Conservation (phyloP, 306 rosid species). For the Casuarina equisetifolia region DNA sequence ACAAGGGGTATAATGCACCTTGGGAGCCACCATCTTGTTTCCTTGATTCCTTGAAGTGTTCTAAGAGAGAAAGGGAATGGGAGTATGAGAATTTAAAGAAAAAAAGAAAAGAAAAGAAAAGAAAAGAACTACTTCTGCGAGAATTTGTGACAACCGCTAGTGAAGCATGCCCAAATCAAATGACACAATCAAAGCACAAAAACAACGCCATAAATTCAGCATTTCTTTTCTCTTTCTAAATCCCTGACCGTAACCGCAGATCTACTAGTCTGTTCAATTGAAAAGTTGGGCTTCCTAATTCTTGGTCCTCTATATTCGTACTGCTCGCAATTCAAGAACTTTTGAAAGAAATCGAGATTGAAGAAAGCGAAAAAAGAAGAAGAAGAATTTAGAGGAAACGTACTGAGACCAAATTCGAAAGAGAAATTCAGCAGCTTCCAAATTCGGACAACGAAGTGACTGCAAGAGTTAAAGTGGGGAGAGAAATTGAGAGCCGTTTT, state of each 20-base stretch:
- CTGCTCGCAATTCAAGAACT: too few relatives aligned
- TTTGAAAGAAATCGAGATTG: too few relatives aligned
- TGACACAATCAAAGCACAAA: background rate
- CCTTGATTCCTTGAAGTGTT: background rate
- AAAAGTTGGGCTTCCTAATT: background rate
- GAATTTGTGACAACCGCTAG: background rate
- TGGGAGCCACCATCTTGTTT: constrained; percentile 29
- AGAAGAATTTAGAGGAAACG: background rate
- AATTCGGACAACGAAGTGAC: background rate
- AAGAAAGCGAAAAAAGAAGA: too few relatives aligned
- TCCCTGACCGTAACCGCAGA: background rate
- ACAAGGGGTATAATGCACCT: constrained; percentile 19
- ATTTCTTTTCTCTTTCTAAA: background rate
- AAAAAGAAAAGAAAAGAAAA: background rate
- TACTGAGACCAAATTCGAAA: constrained; percentile 16
- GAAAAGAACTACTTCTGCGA: background rate
- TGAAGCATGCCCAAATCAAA: background rate
- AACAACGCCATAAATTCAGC: background rate
- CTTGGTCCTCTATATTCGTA: too few relatives aligned
- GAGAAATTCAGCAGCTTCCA: constrained; percentile 22
- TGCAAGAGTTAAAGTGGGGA: background rate
- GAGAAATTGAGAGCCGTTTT: background rate
- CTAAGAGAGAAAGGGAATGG: background rate
- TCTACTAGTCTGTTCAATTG: background rate
- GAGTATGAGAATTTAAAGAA: background rate